phyloP scores from a whole-genome alignment of 768 basidiomycete species.

The Phallus indusiatus region DNA sequence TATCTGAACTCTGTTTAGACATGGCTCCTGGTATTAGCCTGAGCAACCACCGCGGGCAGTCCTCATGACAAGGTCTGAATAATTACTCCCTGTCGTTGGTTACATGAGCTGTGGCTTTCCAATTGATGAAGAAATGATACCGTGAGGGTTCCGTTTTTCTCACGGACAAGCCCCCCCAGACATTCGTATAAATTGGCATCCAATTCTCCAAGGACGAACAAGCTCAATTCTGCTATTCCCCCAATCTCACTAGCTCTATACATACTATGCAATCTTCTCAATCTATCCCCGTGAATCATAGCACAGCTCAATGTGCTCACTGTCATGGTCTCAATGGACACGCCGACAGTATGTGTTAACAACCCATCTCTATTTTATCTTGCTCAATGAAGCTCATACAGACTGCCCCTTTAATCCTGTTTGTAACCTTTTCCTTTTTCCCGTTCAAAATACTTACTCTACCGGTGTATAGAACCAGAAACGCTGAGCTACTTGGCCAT shows the following conservation, averaged over 20 bases:
- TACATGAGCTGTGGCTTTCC: neutral
- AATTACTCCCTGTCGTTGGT: neutral
- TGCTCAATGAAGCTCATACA: neutral
- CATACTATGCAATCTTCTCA: neutral
- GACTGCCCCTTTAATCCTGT: conserved; percentile 3
- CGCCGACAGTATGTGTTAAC: conserved; percentile 15
- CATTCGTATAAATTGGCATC: neutral
- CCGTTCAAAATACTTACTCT: neutral
- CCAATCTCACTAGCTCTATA: neutral
- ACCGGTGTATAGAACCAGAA: neutral
- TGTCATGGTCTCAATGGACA: conserved; percentile 61
- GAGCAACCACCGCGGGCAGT: neutral
- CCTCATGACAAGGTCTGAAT: neutral
- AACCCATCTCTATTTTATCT: neutral
- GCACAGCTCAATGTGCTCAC: conserved; percentile 71
- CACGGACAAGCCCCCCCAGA: neutral
- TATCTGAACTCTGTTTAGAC: too few relatives aligned
- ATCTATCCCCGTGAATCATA: conserved; percentile 30
- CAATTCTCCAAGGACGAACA: neutral
- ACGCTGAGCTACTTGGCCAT: neutral
- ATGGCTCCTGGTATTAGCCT: too few relatives aligned
- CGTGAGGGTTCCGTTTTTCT: too few relatives aligned
- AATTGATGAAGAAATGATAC: neutral
- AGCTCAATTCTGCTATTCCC: neutral
- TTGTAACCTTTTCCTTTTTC: neutral